Base-by-base conservation (phyloP, 768 basidiomycete species). In the Pleurotus salmoneostramineus region DNA sequence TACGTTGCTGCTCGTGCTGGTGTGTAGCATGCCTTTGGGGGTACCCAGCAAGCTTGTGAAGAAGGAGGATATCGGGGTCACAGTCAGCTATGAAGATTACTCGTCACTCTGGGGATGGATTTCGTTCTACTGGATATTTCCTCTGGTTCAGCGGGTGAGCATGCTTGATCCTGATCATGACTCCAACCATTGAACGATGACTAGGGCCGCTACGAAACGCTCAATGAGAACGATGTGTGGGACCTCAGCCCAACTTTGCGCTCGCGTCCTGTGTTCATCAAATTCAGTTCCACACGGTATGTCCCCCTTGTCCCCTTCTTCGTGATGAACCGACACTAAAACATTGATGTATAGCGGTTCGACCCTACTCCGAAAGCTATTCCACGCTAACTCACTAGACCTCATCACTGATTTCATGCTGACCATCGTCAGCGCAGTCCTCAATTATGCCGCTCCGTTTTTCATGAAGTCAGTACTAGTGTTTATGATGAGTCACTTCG, bases 391-490 rank as follows among this genome's bases (percentile, higher is more conserved):
- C 56, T 77, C 77, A 0, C 64, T 77, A 5, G 82, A 83, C 62
- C 60, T 83, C 27, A 64, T 77, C 32, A 60, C 91, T 45, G 93
- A 95, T 66, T 85, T 87, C 60, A 11, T 63, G 2, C 72, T 94
- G 43, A 91, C 93, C 0, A 72, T 87, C 58, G 65, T 87, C 57
- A 85, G 85, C 62, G 85, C 94, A 33, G 33, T 81, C 0, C 88
- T 93, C 72, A 89, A 88, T 63, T 96, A 94, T 70, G 78, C 84
- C 0, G 82, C 83, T 0, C 94, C 95, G 5, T 94, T 86, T 74
- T 94, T 95, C 74, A 77, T 97, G 45, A 93, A 91, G 83, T 84
- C 50, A 57, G 79, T 71, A 4, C 36, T 17, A 49, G 21, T 27
- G 21, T 27, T 27, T 27, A 27, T 27, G 21, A 27, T 40, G 42